Evolutionary conservation across 192 early-diverging fungal species (phyloP).

Genomic region (Dissophora globulifera): DNA sequence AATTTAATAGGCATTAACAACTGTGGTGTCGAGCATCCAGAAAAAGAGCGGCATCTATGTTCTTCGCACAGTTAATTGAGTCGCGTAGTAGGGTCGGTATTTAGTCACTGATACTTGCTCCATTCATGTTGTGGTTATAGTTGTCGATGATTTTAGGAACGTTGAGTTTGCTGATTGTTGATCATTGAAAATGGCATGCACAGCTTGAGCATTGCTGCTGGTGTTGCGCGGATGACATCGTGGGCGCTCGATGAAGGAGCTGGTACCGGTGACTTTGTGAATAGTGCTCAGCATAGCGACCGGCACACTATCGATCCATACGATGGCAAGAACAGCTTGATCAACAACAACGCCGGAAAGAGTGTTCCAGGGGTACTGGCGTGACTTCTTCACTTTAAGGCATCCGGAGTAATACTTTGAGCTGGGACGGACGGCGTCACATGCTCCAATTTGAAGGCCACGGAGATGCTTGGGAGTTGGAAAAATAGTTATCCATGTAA

Average conservation of each 20-base stretch:
- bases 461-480: slow-evolving; percentile 18
- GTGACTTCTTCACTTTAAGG: slow-evolving; percentile 11
- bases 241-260: slow-evolving; percentile 3
- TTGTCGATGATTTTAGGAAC: slow-evolving; percentile 33
- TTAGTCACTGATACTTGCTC: slow-evolving; percentile 33
- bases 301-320: slow-evolving; percentile 50
- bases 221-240: slow-evolving; percentile 16
- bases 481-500: slow-evolving; percentile 52
- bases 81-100: slow-evolving; percentile 21
- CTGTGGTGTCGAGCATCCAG: slow-evolving; percentile 22
- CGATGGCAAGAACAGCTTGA: slow-evolving; percentile 16
- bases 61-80: slow-evolving; percentile 5
- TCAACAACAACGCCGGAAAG: slow-evolving; percentile 27
- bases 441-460: slow-evolving; percentile 19
- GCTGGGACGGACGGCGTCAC: slow-evolving; percentile 13
- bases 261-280: slow-evolving; percentile 19
- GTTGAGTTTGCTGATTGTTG: background rate
- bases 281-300: slow-evolving; percentile 53
- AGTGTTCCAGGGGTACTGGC: slow-evolving; percentile 6
- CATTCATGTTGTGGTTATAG: slow-evolving; percentile 42
- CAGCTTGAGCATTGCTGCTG: slow-evolving; percentile 14
- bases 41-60: slow-evolving; percentile 38
- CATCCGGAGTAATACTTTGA: slow-evolving; percentile 3
- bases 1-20: slow-evolving; percentile 13
- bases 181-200: slow-evolving; percentile 16